Evolutionary conservation across 306 rosid species (phyloP).

Genomic region (Quercus parvula): DNA sequence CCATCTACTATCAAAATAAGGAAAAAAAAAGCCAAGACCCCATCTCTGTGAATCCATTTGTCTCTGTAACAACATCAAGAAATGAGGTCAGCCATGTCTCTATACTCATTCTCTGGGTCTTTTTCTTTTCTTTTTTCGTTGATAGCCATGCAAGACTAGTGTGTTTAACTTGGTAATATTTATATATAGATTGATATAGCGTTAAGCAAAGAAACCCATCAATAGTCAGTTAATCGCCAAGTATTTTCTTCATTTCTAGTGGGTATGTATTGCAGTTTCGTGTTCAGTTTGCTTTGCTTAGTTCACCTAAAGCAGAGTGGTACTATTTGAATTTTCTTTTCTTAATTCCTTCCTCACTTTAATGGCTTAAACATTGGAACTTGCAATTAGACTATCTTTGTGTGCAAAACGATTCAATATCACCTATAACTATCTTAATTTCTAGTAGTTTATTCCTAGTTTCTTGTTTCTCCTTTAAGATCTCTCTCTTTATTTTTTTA

Average conservation of each 20-base stretch:
- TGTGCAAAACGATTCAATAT: not conserved
- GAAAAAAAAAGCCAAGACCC: not conserved
- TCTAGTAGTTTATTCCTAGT: not conserved
- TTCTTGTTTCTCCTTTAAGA: not conserved
- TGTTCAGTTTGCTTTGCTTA: not conserved
- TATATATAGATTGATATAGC: too few relatives aligned
- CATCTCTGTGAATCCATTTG: not conserved
- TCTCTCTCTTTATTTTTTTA: too few relatives aligned
- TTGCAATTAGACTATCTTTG: not conserved
- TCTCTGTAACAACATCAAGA: not conserved
- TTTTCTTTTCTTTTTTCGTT: not conserved
- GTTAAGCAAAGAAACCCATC: not conserved
- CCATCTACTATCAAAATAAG: not conserved
- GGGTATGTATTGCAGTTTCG: not conserved
- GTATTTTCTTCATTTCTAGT: not conserved
- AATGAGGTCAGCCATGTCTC: slow-evolving; percentile 7
- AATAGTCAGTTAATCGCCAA: not conserved
- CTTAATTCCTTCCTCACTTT: not conserved
- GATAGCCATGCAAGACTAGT: not conserved
- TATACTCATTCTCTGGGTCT: not conserved
- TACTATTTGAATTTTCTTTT: not conserved
- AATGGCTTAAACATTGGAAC: not conserved
- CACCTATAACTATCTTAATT: not conserved
- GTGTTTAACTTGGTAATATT: not conserved
- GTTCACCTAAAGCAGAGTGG: not conserved